Conservation (phyloP, 2,329 filamentous ascomycete genomes). For the Colletotrichum lupini region DNA sequence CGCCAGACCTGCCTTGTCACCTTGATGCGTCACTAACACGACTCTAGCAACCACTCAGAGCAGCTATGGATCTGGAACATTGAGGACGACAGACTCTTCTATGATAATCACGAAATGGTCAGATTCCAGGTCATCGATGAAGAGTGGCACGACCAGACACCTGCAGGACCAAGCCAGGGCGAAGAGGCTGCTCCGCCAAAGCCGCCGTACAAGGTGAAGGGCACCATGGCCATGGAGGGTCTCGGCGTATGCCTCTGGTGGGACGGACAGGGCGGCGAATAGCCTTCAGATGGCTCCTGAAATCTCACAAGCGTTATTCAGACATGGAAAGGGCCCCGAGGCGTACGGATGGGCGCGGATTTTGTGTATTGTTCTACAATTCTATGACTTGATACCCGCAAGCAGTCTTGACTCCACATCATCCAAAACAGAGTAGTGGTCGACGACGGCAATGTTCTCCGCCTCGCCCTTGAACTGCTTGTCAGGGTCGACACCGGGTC, state of each 20-base stretch:
- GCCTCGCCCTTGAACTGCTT: conserved; percentile 94
- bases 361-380: conserved; percentile 30
- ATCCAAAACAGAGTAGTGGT: conserved; percentile 92
- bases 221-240: conserved; percentile 72
- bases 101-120: conserved; percentile 90
- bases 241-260: conserved; percentile 74
- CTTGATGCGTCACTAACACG: conserved; percentile 39
- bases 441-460: conserved; percentile 94
- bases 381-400: conserved; percentile 58
- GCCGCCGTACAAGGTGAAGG: conserved; percentile 78
- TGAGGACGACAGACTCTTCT: conserved; percentile 80
- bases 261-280: conserved; percentile 50
- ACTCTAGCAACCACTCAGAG: conserved; percentile 74
- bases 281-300: conserved; percentile 11
- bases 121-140: conserved; percentile 88
- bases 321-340: neutral
- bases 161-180: conserved; percentile 72
- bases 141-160: conserved; percentile 90
- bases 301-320: neutral
- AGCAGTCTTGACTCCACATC: conserved; percentile 88
- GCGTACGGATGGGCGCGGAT: conserved; percentile 2
- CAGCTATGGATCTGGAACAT: conserved; percentile 87
- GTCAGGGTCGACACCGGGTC: conserved; percentile 91
- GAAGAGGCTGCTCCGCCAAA: conserved; percentile 70
- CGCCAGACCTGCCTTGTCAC: neutral